These are phyloP conservation scores for Wickerhamomyces hampshirensis DNA, from an alignment of 805 yeast species.

Conservation along the genomic window DNA sequence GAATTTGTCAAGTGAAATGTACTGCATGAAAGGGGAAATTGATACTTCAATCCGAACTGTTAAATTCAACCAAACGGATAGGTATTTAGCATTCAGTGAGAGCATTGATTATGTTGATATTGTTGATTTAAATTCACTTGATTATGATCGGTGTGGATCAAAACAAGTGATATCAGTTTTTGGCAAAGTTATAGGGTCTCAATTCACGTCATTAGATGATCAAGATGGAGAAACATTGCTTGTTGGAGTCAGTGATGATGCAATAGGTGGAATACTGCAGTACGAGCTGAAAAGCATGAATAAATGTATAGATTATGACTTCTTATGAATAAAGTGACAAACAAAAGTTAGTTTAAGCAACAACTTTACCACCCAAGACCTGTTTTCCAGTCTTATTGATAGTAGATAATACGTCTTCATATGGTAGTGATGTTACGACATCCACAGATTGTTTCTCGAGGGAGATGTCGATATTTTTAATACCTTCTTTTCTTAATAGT, in stretches of 20 bases:
- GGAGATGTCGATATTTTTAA: constrained; percentile 65
- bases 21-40: constrained; percentile 28
- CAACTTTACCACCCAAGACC: constrained; percentile 58
- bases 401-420: constrained; percentile 74
- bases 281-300: constrained; percentile 34
- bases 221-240: constrained; percentile 42
- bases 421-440: constrained; percentile 61
- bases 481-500: constrained; percentile 66
- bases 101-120: constrained; percentile 54
- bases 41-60: too few species aligned
- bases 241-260: constrained; percentile 50
- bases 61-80: too few species aligned
- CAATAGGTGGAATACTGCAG: constrained; percentile 53
- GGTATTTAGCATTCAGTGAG: constrained; percentile 50
- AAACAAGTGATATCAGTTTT: constrained; percentile 49
- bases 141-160: constrained; percentile 2
- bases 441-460: constrained; percentile 78
- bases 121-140: constrained; percentile 28
- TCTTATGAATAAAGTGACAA: not conserved
- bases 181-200: constrained; percentile 56
- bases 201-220: constrained; percentile 36
- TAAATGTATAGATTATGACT: constrained; percentile 38
- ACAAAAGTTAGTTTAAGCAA: constrained; percentile 28
- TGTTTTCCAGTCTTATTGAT: constrained; percentile 90
- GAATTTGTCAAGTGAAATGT: constrained; percentile 22